Base-by-base conservation (phyloP, 176 grass and related monocot genomes). In the barley (Hordeum vulgare) region DNA sequence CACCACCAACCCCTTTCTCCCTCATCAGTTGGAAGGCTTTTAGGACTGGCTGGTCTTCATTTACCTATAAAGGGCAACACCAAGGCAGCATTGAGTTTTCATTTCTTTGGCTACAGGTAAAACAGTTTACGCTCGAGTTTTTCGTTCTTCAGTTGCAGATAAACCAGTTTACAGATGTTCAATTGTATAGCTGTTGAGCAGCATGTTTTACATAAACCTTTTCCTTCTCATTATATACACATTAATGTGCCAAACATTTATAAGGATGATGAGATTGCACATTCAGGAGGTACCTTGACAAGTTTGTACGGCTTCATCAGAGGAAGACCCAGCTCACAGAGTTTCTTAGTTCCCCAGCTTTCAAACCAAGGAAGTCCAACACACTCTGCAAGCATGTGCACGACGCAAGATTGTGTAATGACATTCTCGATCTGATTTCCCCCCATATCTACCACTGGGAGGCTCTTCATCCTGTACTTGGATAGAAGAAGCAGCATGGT, bases 321-420 rank as follows among this genome's bases (percentile, higher is more conserved):
- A 54, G 97, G 97, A 71, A 99, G 93, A 34, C 93, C 93, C 39
- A 99, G 78, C 42, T 92, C 91, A 26, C 34, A 81, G 33, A 94
- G 86, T 75, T 90, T 94, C 73, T 96, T 99, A 34, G 83, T 94
- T 61, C 93, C 97, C 93, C 93, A 99, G 78, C 76, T 95, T 76
- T 99, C 97, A 75, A 99, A 99, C 97, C 93, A 99, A 34, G 89
- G 79, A 85, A 94, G 89, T 18, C 91, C 97, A 81, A 88, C 93
- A 86, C 97, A 99, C 83, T 99, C 97, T 63, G 89, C 97, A 67
- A 99, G 91, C 89, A 99, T 99, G 85, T 99, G 97, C 56, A 99
- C 88, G 8, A 96, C 93, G 0, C 81, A 89, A 65, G 97, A 96
- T 70, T 99, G 97, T 29, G 97, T 99, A 62, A 96, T 83, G 61